Evolutionary conservation across 164 flowering plant species (phyloP).

Genomic region (Malania oleifera): DNA sequence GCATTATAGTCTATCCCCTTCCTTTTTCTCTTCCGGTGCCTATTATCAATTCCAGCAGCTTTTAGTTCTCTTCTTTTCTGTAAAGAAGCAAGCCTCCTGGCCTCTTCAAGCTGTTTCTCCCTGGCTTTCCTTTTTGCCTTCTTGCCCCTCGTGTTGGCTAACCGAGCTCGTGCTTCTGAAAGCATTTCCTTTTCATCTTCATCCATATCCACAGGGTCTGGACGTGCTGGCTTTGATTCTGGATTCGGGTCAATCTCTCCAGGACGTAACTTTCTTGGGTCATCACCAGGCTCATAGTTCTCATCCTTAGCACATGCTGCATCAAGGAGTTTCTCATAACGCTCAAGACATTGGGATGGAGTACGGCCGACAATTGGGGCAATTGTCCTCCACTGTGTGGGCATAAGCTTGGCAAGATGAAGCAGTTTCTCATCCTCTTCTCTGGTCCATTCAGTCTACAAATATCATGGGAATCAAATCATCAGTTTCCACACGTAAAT

Average conservation of each 20-base stretch:
- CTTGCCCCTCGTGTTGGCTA: constrained; percentile 95
- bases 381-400: constrained; percentile 96
- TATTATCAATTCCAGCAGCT: constrained; percentile 88
- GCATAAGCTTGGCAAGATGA: constrained; percentile 97
- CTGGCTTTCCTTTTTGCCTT: constrained; percentile 97
- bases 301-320: constrained; percentile 96
- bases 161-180: constrained; percentile 91
- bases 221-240: constrained; percentile 97
- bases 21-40: constrained; percentile 80
- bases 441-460: constrained; percentile 97
- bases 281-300: constrained; percentile 86
- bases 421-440: constrained; percentile 97
- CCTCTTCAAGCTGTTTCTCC: constrained; percentile 98
- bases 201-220: constrained; percentile 99
- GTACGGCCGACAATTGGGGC: constrained; percentile 97
- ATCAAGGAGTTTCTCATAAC: constrained; percentile 95
- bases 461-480: constrained; percentile 2
- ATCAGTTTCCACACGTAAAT: background rate
- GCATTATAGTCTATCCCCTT: constrained; percentile 96
- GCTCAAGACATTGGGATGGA: constrained; percentile 95
- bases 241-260: constrained; percentile 99
- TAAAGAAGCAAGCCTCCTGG: constrained; percentile 93
- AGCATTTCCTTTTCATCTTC: constrained; percentile 99
- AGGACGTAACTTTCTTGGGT: constrained; percentile 88
- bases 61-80: constrained; percentile 94